These are phyloP conservation scores for Danielozyma ontarioensis DNA, from an alignment of 805 yeast species.

Conservation along the genomic window DNA sequence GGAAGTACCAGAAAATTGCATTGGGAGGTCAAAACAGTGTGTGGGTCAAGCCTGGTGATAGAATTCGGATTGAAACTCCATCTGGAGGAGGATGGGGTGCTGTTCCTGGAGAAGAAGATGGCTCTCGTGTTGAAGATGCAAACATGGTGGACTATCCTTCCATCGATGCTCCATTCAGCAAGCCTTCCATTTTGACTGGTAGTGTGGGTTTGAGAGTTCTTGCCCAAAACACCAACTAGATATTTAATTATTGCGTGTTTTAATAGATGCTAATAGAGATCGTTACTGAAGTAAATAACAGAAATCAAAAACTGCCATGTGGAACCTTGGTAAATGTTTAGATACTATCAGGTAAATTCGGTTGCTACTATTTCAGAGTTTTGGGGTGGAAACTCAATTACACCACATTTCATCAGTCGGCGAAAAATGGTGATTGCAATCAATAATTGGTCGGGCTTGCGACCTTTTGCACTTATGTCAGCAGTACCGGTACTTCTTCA, in stretches of 20 bases:
- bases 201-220: constrained; percentile 28
- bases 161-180: constrained; percentile 12
- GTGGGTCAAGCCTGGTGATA: constrained; percentile 5
- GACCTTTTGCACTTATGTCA: no score
- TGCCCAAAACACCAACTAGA: constrained; percentile 32
- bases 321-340: background rate
- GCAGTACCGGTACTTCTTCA: no score
- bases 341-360: no score
- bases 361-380: no score
- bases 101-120: constrained; percentile 1
- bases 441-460: no score
- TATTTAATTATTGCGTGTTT: background rate
- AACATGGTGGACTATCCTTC: constrained; percentile 11
- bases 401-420: no score
- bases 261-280: no score
- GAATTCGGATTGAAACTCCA: constrained; percentile 5
- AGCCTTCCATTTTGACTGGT: constrained; percentile 28
- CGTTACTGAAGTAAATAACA: background rate
- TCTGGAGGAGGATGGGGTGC: constrained; percentile 8
- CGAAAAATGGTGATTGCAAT: no score
- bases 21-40: constrained; percentile 7
- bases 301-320: background rate
- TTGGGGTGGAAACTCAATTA: no score
- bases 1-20: constrained; percentile 1
- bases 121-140: background rate